Conservation (phyloP, 139 green algal genomes). For the Chlorella sp. region DNA sequence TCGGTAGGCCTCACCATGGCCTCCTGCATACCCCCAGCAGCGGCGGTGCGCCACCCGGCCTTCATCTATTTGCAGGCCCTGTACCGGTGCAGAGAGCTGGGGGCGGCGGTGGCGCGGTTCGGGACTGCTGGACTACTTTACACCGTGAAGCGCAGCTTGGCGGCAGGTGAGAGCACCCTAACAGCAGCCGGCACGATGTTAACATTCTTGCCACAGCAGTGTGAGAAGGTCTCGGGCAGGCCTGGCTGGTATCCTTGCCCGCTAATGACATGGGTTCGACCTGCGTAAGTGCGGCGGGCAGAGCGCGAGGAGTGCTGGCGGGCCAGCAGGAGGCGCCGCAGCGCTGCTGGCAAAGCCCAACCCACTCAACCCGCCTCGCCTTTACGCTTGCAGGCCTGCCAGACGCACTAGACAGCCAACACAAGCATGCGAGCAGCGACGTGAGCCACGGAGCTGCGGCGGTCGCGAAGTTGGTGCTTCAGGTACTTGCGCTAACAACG, state of each 20-base stretch:
- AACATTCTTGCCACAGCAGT: not conserved
- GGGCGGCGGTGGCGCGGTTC: constrained; percentile 4
- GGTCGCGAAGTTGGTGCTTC: constrained; percentile 26
- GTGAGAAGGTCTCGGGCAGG: too few relatives aligned
- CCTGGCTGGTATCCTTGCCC: too few relatives aligned
- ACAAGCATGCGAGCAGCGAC: not conserved
- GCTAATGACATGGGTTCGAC: too few relatives aligned
- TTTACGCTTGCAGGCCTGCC: too few relatives aligned
- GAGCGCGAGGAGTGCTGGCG: too few relatives aligned
- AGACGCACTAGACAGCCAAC: too few relatives aligned
- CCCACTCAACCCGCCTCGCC: too few relatives aligned
- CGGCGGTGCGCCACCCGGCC: not conserved
- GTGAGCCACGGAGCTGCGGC: constrained; percentile 11
- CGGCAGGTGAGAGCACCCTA: constrained; percentile 1
- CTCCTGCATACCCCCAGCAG: not conserved
- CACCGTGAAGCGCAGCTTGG: constrained; percentile 5
- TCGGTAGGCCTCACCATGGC: not conserved
- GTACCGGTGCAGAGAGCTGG: constrained; percentile 30
- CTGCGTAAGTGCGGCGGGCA: too few relatives aligned
- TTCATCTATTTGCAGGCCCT: constrained; percentile 14
- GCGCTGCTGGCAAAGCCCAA: too few relatives aligned
- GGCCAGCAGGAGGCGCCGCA: too few relatives aligned
- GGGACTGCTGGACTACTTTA: not conserved
- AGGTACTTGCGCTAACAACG: constrained; percentile 25
- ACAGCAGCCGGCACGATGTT: not conserved